A percentile compares a stretch with the other conserved stretches of the same genome.
These are phyloP conservation scores for Schizosaccharomyces cryophilus DNA, from an alignment of 805 yeast genomes.

Conservation along the genomic window DNA sequence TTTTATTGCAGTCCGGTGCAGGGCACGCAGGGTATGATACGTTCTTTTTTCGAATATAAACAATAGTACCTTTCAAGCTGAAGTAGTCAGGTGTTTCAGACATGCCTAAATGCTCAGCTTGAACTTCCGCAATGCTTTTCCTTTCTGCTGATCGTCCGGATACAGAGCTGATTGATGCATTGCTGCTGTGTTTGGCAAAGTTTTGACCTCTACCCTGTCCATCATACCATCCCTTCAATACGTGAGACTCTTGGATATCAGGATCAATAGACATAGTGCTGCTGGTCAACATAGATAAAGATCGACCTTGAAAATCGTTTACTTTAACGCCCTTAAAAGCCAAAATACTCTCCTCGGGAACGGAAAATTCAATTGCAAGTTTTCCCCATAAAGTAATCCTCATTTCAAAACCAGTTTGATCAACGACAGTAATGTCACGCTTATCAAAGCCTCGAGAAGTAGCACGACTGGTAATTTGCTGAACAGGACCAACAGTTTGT, in stretches of 20 bases:
- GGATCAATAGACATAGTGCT: conserved; percentile 63
- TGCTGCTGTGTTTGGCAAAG: conserved; percentile 18
- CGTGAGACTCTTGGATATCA: conserved; percentile 67
- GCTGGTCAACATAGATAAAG: conserved; percentile 54
- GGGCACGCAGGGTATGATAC: conserved; percentile 80
- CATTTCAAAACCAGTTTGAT: conserved; percentile 52
- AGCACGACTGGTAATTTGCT: conserved; percentile 58
- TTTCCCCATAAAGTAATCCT: conserved; percentile 78
- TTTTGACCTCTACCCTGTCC: conserved; percentile 32
- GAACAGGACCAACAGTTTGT: conserved; percentile 47
- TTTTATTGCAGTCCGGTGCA: conserved; percentile 54
- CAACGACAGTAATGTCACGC: conserved; percentile 71
- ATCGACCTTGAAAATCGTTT: conserved; percentile 68
- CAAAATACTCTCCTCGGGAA: conserved; percentile 48
- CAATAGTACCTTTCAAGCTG: conserved; percentile 46
- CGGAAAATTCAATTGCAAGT: conserved; percentile 50
- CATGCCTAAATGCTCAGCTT: conserved; percentile 40
- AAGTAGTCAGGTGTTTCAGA: conserved; percentile 64
- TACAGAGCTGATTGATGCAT: conserved; percentile 7
- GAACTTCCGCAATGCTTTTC: conserved; percentile 40
- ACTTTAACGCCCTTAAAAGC: conserved; percentile 82
- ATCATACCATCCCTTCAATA: conserved; percentile 87
- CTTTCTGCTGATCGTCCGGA: conserved; percentile 27
- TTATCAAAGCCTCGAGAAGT: conserved; percentile 83
- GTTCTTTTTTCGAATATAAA: conserved; percentile 45